phyloP scores from a whole-genome alignment of 2,329 filamentous ascomycete species.

The Aureobasidium sp. region DNA sequence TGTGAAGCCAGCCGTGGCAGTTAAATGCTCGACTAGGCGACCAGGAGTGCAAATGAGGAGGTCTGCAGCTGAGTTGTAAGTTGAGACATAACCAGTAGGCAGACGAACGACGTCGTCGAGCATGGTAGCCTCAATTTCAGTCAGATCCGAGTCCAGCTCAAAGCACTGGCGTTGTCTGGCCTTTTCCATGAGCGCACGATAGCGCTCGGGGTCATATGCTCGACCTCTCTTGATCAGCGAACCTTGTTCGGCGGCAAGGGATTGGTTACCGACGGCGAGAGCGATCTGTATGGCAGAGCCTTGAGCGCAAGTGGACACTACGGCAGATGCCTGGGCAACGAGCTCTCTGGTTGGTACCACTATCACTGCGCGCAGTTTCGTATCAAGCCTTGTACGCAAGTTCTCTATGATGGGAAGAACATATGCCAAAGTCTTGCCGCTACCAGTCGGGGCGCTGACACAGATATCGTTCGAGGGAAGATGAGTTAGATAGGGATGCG shows the following conservation, averaged over 20 bases:
- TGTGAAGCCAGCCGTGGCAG: constrained; percentile 72
- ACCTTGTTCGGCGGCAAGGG: constrained; percentile 57
- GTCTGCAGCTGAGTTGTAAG: constrained; percentile 66
- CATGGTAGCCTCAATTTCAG: constrained; percentile 18
- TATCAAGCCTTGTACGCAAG: constrained; percentile 32
- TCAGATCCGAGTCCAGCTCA: constrained; percentile 28
- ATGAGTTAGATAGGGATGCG: constrained; percentile 44
- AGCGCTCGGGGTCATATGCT: constrained; percentile 56
- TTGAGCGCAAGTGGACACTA: constrained; percentile 64
- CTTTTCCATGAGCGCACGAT: constrained; percentile 38
- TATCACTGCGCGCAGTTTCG: constrained; percentile 61
- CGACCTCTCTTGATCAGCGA: constrained; percentile 50
- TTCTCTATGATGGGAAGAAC: constrained; percentile 75
- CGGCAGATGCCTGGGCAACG: constrained; percentile 74
- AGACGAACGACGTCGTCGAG: constrained; percentile 31
- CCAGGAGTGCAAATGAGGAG: constrained; percentile 88
- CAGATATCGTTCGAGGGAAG: constrained; percentile 68
- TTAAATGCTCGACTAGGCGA: constrained; percentile 82
- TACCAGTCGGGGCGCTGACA: constrained; percentile 87
- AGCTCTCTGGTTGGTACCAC: constrained; percentile 87
- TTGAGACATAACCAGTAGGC: constrained; percentile 55
- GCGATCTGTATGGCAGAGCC: constrained; percentile 70
- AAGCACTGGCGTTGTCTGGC: constrained; percentile 22
- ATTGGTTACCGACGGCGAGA: constrained; percentile 72
- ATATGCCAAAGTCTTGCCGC: constrained; percentile 91